These are phyloP conservation scores for Fraxinus paxiana DNA, from an alignment of 305 asterid species.

Conservation along the genomic window DNA sequence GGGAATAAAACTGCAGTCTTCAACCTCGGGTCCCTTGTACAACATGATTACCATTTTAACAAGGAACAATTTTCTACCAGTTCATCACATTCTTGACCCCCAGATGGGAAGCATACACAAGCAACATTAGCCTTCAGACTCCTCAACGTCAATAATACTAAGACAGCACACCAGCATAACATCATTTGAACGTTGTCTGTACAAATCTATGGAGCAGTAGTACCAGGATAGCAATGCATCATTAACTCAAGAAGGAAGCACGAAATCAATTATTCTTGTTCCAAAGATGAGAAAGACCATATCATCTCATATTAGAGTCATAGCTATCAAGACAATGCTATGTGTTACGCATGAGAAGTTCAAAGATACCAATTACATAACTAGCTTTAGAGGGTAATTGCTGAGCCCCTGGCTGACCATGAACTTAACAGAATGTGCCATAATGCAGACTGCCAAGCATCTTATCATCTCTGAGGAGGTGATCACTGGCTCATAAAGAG, in stretches of 20 bases:
- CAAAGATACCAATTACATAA: background rate
- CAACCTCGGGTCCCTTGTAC: background rate
- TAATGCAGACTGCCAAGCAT: slow-evolving; percentile 54
- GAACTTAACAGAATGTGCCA: slow-evolving; percentile 54
- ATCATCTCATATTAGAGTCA: background rate
- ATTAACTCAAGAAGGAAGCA: slow-evolving; percentile 19
- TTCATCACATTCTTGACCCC: background rate
- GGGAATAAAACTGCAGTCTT: background rate
- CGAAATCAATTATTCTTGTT: background rate
- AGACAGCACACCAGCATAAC: background rate
- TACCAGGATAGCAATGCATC: slow-evolving; percentile 4
- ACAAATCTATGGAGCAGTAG: background rate
- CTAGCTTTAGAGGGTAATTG: slow-evolving; percentile 25
- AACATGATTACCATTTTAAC: background rate
- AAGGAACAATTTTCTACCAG: background rate
- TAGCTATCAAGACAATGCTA: slow-evolving; percentile 9
- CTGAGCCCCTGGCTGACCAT: slow-evolving; percentile 34
- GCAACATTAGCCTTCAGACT: background rate
- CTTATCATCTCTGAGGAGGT: slow-evolving; percentile 41
- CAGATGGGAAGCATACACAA: background rate
- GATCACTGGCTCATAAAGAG: slow-evolving; percentile 40
- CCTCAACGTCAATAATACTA: background rate
- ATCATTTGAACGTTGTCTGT: background rate
- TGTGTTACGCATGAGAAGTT: background rate
- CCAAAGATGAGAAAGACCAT: background rate